Evolutionary conservation across 805 yeast genomes (phyloP), one percentile per base, ranked within the genome.

Genomic region (Metschnikowia henanensis): DNA sequence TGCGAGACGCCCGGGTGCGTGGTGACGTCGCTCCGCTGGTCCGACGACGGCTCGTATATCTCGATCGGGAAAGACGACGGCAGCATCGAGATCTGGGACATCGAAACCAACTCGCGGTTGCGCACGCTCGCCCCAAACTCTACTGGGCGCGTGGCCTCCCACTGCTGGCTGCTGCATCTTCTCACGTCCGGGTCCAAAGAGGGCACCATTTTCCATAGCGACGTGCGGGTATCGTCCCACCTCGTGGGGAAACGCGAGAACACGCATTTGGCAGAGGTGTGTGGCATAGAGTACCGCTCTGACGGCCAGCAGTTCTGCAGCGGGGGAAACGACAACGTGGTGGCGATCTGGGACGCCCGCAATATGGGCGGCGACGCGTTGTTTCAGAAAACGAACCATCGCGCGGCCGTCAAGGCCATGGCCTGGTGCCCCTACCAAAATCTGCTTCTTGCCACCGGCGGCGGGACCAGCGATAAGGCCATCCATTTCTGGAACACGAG

Each of bases 281-380:
- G 98, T 69, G 98, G 98, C 0, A 70, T 92, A 31, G 84, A 84
- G 53, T 92, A 95, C 80, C 77, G 91, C 44, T 52, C 68, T 9
- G 97, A 92, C 61, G 97, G 97, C 2, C 68, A 77, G 51, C 94
- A 87, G 58, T 74, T 92, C 45, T 95, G 95, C 0, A 80, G 89
- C 3, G 98, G 98, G 9, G 96, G 97, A 25, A 94, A 94, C 60
- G 99, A 94, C 62, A 92, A 94, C 59, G 67, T 90, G 8, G 96
- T 94, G 6, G 84, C 87, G 60, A 83, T 92, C 36, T 92, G 98
- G 97, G 98, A 92, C 62, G 83, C 85, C 2, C 46, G 52, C 12
- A 45, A 40, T 33, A 47, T 45, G 35, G 35, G 49, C 9, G 48
- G 52, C 2, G 60, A 56, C 22, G 96, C 98, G 2, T 76, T 81